Conservation (phyloP, 1,139 yeast species). For the Saccharomyces hybrid region DNA sequence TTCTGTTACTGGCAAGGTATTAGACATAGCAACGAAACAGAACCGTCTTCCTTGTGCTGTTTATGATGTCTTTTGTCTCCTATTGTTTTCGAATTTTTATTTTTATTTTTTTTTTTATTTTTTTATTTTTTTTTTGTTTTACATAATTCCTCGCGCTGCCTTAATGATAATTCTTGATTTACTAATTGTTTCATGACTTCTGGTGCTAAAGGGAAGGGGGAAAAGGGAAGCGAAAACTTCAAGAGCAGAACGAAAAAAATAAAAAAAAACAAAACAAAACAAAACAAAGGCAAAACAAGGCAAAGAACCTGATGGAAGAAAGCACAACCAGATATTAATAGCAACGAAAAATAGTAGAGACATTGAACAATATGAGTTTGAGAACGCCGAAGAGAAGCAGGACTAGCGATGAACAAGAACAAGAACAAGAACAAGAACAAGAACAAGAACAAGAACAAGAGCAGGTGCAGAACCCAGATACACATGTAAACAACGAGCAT, state of each 20-base stretch:
- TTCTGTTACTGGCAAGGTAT: slow-evolving; percentile 15
- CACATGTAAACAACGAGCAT: background rate
- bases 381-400: slow-evolving; percentile 1
- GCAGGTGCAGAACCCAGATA: background rate
- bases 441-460: background rate
- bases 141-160: background rate
- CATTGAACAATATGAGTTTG: background rate
- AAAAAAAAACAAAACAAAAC: background rate
- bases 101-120: background rate
- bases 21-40: background rate
- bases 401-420: background rate
- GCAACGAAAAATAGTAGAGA: background rate
- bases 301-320: background rate
- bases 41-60: slow-evolving; percentile 1
- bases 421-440: background rate
- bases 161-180: background rate
- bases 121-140: background rate
- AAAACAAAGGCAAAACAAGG: background rate
- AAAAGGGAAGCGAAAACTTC: slow-evolving; percentile 2
- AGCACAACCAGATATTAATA: background rate
- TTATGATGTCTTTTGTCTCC: background rate
- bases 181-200: background rate
- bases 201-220: slow-evolving; percentile 3
- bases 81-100: background rate
- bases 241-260: background rate